Percentiles rank a stretch among this genome's conserved stretches.
Conservation (phyloP, 2,329 filamentous ascomycete species). For the Coleophoma crateriformis region DNA sequence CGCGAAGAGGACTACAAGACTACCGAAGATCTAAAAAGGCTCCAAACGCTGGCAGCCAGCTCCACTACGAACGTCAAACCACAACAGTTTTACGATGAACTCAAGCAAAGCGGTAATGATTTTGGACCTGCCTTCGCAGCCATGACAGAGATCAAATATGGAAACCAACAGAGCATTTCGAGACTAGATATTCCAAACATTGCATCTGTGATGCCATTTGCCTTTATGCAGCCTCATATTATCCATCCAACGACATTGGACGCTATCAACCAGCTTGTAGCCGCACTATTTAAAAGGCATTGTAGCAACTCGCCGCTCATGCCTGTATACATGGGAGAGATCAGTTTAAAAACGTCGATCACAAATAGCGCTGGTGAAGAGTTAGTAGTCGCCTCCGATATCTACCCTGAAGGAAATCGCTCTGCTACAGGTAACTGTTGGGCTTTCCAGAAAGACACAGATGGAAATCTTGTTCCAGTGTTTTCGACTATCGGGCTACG, state of each 20-base stretch:
- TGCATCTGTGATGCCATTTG: conserved; percentile 2
- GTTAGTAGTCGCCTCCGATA: neutral
- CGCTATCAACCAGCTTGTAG: conserved; percentile 29
- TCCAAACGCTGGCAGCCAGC: conserved; percentile 1
- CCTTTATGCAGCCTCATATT: conserved; percentile 32
- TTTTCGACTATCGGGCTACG: conserved; percentile 1
- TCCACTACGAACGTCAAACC: neutral
- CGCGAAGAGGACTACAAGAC: conserved; percentile 3
- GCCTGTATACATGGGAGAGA: conserved; percentile 29
- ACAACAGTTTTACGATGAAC: conserved; percentile 2
- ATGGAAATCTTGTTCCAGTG: neutral
- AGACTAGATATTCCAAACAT: conserved; percentile 3
- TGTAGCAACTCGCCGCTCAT: conserved; percentile 36
- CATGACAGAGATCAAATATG: conserved; percentile 2
- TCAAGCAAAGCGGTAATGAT: conserved; percentile 2
- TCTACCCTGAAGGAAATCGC: conserved; percentile 3
- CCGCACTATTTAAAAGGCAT: conserved; percentile 13
- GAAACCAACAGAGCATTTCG: neutral
- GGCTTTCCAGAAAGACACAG: conserved; percentile 3
- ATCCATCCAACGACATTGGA: conserved; percentile 56
- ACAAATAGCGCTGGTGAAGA: conserved; percentile 4
- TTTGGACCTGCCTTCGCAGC: conserved; percentile 5
- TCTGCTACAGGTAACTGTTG: conserved; percentile 2
- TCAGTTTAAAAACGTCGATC: conserved; percentile 11
- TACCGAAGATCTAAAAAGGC: neutral